Evolutionary conservation across 306 rosid species (phyloP), one percentile per base, ranked within the genome.

Genomic region (Fragaria ananassa): DNA sequence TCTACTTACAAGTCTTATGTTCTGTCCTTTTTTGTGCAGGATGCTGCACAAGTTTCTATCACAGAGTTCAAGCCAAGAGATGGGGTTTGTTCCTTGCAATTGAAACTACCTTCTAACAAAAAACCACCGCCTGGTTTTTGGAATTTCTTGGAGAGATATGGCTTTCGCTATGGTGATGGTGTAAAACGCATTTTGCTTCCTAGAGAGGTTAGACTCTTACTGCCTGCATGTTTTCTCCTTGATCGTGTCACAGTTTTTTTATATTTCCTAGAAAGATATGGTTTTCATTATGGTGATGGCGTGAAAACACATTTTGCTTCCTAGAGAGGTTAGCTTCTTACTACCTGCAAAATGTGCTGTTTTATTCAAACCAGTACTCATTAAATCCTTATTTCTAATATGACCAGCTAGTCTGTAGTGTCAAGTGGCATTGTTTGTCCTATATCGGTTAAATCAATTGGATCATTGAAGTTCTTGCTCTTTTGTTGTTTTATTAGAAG

Each of bases 131-230:
- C 34, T 10, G 93, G 91, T 3, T 84, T 87, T 61, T 95, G 99
- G 99, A 79, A 81, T 6, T 95, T 95, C 58, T 45, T 95, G 27
- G 89, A 90, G 31, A 84, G 83, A 83, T 95, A 90, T 75, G 97
- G 99, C 37, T 95, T 84, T 80, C 89, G 75, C 46, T 90, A 92
- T 80, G 94, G 87, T 60, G 86, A 76, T 60, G 88, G 89, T 47
- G 72, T 76, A 58, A 86, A 72, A 71, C 97, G 99, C 72, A 79
- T 92, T 65, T 81, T 95, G 86, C 99, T 95, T 83, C 96, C 99
- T 81, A 88, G 81, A 72, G 97, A 95, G 97, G 99, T 95, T 73
- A 74, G 82, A 46, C 72, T 86, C 81, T 85, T 66, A 37, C 70
- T 80, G n/a, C 81, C 69, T 45, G 78, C 60, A 7, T 63, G 37